phyloP scores from a whole-genome alignment of 2,329 filamentous ascomycete species.

The Aspergillus eucalypticola region DNA sequence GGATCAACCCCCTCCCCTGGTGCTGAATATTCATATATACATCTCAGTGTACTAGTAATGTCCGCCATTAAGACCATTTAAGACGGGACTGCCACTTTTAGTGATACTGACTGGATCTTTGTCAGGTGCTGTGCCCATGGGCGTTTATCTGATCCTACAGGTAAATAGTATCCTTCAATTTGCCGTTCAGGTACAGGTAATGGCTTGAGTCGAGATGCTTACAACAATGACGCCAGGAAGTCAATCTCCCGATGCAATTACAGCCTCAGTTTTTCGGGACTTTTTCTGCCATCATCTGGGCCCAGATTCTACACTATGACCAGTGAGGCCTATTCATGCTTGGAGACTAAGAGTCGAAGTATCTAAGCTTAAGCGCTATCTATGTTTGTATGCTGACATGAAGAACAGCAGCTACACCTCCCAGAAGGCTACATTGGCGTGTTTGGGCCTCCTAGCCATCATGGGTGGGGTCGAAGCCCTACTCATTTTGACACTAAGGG shows the following conservation, averaged over 20 bases:
- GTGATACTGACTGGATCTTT: too few species aligned
- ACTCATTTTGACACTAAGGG: neutral
- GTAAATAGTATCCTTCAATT: neutral
- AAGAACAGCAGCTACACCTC: neutral
- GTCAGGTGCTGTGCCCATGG: neutral
- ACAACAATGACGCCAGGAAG: neutral
- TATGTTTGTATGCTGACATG: neutral
- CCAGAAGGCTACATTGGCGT: neutral
- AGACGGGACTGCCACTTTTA: too few species aligned
- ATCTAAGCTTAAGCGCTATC: fast-evolving
- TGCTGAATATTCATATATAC: neutral
- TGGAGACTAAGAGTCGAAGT: fast-evolving
- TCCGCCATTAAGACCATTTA: too few species aligned
- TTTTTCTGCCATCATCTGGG: neutral
- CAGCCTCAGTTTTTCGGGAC: neutral
- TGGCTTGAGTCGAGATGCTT: too few species aligned
- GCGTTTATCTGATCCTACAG: neutral
- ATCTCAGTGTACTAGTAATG: too few species aligned
- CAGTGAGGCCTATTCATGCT: neutral
- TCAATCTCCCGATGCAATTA: neutral
- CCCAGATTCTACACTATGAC: neutral
- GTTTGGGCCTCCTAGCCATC: neutral
- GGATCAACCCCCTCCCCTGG: neutral
- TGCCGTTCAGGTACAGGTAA: too few species aligned
- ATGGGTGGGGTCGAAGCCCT: neutral